Conservation (phyloP, 2,329 filamentous ascomycete species). For the Pyrenophora teres region DNA sequence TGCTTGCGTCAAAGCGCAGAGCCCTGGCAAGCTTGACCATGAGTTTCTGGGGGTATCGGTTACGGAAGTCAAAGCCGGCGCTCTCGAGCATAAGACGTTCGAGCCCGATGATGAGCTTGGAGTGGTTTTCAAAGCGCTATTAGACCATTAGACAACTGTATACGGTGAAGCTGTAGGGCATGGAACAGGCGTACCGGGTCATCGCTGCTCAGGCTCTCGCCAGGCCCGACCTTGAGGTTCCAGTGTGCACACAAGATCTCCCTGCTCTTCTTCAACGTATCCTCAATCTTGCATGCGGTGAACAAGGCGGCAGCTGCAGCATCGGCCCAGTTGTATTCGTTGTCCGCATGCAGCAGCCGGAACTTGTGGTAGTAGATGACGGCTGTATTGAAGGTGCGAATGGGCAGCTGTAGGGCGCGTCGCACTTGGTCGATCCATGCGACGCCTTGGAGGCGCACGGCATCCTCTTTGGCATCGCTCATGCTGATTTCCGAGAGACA, state of each 20-base stretch:
- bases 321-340: slow-evolving; percentile 82
- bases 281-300: slow-evolving; percentile 95
- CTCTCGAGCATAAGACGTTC: slow-evolving; percentile 93
- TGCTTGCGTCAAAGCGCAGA: slow-evolving; percentile 58
- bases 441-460: slow-evolving; percentile 80
- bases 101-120: slow-evolving; percentile 82
- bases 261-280: slow-evolving; percentile 93
- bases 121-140: slow-evolving; percentile 79
- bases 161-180: background rate
- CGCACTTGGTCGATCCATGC: slow-evolving; percentile 87
- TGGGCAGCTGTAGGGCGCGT: slow-evolving; percentile 76
- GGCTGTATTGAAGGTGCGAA: slow-evolving; percentile 90
- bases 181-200: slow-evolving; percentile 66
- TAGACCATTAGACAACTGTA: background rate
- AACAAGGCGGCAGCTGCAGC: slow-evolving; percentile 87
- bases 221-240: slow-evolving; percentile 74
- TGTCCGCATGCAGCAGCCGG: slow-evolving; percentile 80
- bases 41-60: slow-evolving; percentile 82
- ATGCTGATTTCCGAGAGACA: slow-evolving; percentile 71
- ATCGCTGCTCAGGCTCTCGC: slow-evolving; percentile 75
- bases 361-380: slow-evolving; percentile 95
- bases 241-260: slow-evolving; percentile 91
- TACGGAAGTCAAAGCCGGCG: slow-evolving; percentile 91
- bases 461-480: slow-evolving; percentile 79
- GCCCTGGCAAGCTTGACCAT: slow-evolving; percentile 77